A percentile compares a stretch with the other conserved stretches of the same genome.
Conservation (phyloP, 179 eudicot species). For the Patellifolia procumbens region DNA sequence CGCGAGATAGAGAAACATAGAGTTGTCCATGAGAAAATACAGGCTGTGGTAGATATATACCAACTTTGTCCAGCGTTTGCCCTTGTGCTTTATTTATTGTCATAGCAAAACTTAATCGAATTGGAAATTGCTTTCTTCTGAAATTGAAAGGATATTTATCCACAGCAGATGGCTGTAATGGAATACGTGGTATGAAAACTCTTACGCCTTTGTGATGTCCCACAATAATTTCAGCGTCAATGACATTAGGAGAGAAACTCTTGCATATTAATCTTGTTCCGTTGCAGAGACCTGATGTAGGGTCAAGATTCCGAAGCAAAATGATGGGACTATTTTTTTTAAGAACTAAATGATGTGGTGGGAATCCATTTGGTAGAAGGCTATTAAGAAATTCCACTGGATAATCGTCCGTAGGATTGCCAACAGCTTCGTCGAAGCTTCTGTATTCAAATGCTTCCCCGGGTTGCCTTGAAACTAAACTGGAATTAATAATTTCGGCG, state of each 20-base stretch:
- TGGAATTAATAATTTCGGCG: background rate
- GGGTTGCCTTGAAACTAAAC: background rate
- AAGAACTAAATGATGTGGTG: slow-evolving; percentile 5
- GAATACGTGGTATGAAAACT: too few species aligned
- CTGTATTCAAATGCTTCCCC: background rate
- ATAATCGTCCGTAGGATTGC: background rate
- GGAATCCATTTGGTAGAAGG: background rate
- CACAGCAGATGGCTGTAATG: too few species aligned
- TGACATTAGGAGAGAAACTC: background rate
- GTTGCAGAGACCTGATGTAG: background rate
- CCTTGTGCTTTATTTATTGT: too few species aligned
- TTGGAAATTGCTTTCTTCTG: too few species aligned
- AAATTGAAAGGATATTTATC: too few species aligned
- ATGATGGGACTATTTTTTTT: background rate
- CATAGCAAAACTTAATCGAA: too few species aligned
- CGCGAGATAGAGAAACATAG: too few species aligned
- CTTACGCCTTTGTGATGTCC: background rate
- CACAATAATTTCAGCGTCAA: background rate
- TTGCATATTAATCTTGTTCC: slow-evolving; percentile 18
- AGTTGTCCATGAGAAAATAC: too few species aligned
- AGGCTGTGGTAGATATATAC: too few species aligned
- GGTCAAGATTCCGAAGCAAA: background rate
- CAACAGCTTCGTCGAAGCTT: background rate
- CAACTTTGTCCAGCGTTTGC: too few species aligned
- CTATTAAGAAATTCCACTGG: slow-evolving; percentile 9